These are phyloP conservation scores for Metschnikowia matae DNA, from an alignment of 805 yeast species.

Conservation along the genomic window DNA sequence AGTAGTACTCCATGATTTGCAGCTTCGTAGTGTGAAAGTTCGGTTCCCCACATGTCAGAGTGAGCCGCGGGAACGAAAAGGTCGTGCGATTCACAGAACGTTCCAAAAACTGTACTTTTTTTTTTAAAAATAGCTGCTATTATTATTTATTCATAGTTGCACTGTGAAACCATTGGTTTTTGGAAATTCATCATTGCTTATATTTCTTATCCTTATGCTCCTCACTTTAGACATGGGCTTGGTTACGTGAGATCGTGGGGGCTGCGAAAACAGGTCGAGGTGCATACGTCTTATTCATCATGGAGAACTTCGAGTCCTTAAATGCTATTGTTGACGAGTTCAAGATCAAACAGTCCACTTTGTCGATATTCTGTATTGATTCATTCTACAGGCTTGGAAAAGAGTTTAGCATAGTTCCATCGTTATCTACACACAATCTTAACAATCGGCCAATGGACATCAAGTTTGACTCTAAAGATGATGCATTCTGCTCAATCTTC, in stretches of 20 bases:
- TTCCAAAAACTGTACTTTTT: neutral
- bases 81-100: conserved; percentile 1
- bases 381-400: conserved; percentile 8
- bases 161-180: no score
- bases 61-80: neutral
- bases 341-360: conserved; percentile 14
- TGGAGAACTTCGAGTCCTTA: conserved; percentile 22
- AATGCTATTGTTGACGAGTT: conserved; percentile 19
- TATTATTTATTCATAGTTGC: neutral
- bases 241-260: neutral
- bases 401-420: neutral
- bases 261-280: neutral
- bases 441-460: conserved; percentile 5
- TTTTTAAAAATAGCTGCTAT: neutral
- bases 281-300: neutral
- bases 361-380: conserved; percentile 15
- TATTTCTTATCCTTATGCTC: neutral
- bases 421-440: conserved; percentile 2
- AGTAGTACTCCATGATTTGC: conserved; percentile 68
- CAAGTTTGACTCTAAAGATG: conserved; percentile 11
- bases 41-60: conserved; percentile 8
- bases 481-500: conserved; percentile 17
- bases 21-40: neutral
- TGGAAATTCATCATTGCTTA: no score
- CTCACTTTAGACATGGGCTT: neutral